A percentile compares a stretch with the other conserved stretches of the same genome.
Conservation (phyloP, 2,329 filamentous ascomycete genomes). For the Diaporthe citri region DNA sequence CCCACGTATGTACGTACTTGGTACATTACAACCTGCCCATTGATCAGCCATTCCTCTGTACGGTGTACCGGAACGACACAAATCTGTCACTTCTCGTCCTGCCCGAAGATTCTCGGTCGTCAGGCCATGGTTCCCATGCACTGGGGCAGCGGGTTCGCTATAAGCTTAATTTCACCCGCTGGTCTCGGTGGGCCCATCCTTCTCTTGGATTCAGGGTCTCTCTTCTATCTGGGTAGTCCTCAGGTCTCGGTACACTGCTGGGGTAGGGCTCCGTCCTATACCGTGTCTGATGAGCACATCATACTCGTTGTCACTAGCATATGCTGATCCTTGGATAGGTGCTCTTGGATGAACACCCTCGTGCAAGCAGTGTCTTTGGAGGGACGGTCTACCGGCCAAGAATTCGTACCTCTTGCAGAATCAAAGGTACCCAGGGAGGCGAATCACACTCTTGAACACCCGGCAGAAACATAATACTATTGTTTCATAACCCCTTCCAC, state of each 20-base stretch:
- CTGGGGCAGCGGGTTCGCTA: slow-evolving; percentile 8
- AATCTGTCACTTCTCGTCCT: not conserved
- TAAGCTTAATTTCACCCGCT: slow-evolving; percentile 20
- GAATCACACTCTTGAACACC: not conserved
- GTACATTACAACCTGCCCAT: not conserved
- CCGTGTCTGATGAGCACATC: not conserved
- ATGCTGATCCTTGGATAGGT: slow-evolving; percentile 4
- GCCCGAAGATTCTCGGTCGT: not conserved
- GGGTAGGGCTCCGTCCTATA: not conserved
- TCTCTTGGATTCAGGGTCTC: slow-evolving; percentile 8
- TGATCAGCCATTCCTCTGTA: not conserved
- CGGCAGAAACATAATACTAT: not conserved
- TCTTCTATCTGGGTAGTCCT: not conserved
- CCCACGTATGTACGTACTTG: not conserved
- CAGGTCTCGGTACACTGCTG: slow-evolving; percentile 11
- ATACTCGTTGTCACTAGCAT: too few relatives aligned
- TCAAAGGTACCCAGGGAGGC: not conserved
- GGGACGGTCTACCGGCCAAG: too few relatives aligned
- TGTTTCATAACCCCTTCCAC: not conserved
- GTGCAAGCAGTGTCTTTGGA: not conserved
- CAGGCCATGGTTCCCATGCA: slow-evolving; percentile 24
- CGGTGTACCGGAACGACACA: not conserved
- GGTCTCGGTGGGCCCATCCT: slow-evolving; percentile 14
- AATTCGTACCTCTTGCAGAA: not conserved
- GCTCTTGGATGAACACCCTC: not conserved